A percentile compares a stretch with the other conserved stretches of the same genome.
Evolutionary conservation across 306 rosid genomes (phyloP).

Genomic region (Biancaea sappan): DNA sequence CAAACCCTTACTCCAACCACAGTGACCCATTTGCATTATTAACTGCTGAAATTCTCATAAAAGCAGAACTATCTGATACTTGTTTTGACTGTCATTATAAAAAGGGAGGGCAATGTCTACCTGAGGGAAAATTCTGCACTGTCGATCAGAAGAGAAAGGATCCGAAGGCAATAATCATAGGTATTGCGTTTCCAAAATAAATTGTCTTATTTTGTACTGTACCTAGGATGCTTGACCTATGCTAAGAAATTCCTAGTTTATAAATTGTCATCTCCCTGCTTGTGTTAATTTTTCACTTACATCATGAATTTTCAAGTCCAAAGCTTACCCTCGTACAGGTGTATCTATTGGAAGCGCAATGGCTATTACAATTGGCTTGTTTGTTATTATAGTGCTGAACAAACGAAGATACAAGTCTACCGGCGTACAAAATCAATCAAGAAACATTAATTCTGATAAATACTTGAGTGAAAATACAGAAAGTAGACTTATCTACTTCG

Average conservation of each 20-base stretch:
- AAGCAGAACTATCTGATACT: not conserved
- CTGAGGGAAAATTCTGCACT: too few relatives aligned
- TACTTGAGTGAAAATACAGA: constrained; percentile 2
- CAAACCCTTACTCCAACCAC: not conserved
- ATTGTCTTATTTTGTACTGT: too few relatives aligned
- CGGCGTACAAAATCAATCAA: not conserved
- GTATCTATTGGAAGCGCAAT: constrained; percentile 1
- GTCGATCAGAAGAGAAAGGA: not conserved
- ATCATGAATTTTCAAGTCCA: too few relatives aligned
- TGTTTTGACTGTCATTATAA: not conserved
- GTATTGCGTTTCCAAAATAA: not conserved
- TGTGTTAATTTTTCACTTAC: too few relatives aligned
- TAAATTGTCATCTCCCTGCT: too few relatives aligned
- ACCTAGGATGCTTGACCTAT: too few relatives aligned
- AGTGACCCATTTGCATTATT: not conserved
- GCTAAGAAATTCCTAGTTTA: too few relatives aligned
- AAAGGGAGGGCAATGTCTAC: not conserved
- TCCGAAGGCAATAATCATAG: not conserved
- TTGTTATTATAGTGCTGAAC: not conserved
- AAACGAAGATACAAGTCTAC: not conserved
- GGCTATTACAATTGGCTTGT: not conserved
- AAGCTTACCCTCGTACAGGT: constrained; percentile 21
- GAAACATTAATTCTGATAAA: not conserved
- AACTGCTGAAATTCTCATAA: not conserved
- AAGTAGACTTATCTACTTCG: constrained; percentile 29